Conservation (phyloP, 169 alveolate genomes). For the Eimeria acervulina region DNA sequence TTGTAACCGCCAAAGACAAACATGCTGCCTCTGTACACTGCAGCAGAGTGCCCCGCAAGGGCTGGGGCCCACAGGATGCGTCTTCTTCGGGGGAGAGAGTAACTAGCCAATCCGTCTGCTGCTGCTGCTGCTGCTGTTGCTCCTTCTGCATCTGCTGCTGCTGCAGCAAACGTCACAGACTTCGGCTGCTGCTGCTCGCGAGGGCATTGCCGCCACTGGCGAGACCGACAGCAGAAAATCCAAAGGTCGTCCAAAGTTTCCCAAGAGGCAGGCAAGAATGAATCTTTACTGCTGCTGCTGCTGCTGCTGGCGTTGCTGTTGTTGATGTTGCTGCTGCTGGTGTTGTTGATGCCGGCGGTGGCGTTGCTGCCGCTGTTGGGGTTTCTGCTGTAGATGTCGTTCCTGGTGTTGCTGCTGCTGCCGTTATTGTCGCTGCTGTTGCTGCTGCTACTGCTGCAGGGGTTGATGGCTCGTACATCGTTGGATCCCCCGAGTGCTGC, state of each 20-base stretch:
- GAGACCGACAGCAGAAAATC: constrained; percentile 9
- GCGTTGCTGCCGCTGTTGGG: background rate
- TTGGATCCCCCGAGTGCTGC: background rate
- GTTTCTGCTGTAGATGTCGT: no score
- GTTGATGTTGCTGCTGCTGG: no score
- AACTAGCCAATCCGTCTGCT: background rate
- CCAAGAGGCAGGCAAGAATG: constrained; percentile 32
- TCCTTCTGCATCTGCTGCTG: background rate
- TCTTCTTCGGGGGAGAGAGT: background rate
- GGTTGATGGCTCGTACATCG: background rate
- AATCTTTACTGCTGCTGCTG: background rate
- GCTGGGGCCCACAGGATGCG: constrained; percentile 34
- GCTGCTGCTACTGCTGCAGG: background rate
- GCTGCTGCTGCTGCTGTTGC: background rate
- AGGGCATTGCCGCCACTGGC: background rate
- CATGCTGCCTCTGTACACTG: constrained; percentile 19
- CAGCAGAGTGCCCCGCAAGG: constrained; percentile 50
- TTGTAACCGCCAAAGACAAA: constrained; percentile 46
- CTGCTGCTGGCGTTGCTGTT: background rate
- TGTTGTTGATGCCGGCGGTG: no score
- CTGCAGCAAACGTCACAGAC: background rate
- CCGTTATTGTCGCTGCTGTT: background rate
- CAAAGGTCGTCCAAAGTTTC: constrained; percentile 30
- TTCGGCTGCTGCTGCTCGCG: constrained; percentile 6
- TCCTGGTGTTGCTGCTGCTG: background rate